Conservation (phyloP, 768 basidiomycete species). For the Cystobasidium ongulense region DNA sequence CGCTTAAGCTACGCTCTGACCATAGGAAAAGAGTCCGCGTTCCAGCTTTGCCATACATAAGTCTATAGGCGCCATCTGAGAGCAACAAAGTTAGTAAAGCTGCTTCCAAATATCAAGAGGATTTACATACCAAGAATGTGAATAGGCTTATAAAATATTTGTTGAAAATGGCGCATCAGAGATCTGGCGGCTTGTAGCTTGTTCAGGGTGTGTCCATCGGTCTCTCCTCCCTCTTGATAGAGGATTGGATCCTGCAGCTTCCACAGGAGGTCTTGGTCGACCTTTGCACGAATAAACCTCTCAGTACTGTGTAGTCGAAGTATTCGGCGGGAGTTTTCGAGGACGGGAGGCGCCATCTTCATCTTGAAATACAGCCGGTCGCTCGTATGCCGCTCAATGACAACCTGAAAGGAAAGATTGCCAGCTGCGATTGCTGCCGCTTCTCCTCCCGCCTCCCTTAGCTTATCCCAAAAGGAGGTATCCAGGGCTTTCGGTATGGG, state of each 20-base stretch:
- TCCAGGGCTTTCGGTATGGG: background rate
- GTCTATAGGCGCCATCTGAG: background rate
- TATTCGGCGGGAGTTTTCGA: background rate
- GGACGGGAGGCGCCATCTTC: slow-evolving; percentile 5
- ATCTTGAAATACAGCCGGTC: background rate
- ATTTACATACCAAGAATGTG: background rate
- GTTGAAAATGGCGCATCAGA: background rate
- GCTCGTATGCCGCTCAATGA: background rate
- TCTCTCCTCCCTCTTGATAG: background rate
- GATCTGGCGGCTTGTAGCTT: background rate
- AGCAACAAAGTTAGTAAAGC: background rate
- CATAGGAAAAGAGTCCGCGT: background rate
- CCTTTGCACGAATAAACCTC: background rate
- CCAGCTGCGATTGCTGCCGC: background rate
- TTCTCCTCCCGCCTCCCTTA: background rate
- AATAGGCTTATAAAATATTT: background rate
- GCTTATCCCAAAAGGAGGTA: background rate
- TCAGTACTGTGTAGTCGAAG: background rate
- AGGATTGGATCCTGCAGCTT: background rate
- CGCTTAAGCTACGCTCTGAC: background rate
- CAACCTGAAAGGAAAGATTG: background rate
- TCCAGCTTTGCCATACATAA: slow-evolving; percentile 3
- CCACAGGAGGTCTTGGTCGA: background rate
- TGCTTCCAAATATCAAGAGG: background rate
- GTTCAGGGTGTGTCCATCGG: background rate